Base-by-base conservation (phyloP, 768 basidiomycete genomes). In the Tulasnella sp. region DNA sequence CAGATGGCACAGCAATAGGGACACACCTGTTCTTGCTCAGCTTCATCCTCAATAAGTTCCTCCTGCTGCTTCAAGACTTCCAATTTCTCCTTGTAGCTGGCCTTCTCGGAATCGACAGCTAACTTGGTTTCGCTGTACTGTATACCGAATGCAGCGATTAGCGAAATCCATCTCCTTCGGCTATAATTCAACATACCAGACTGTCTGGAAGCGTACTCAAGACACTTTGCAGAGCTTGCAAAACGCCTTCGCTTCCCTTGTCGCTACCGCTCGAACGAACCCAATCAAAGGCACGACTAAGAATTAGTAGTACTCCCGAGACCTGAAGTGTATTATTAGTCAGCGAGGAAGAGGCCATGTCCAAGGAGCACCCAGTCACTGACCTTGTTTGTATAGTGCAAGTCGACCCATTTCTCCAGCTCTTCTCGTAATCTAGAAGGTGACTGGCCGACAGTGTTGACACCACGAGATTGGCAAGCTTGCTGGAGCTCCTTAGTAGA, bases 41-140 rank as follows among this genome's bases (percentile, higher is more conserved):
- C 79, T 67, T 99, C 95, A 64, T 99, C 95, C 63, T 99, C 92
- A 63, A 99, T 99, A 55, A 99, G 87, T 65, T 99, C 95, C 63
- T 99, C 88, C 66, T 99, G 95, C 60, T 99, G 88, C 60, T 95
- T 89, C 63, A 99, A 69, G 22, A 99, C 93, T 56, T 98, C 95
- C 49, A 99, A 76, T 67, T 93, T 95, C 72, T 98, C 88, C 71
- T 95, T 93, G 75, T 95, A 96, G 60, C 81, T 88, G 19, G 90
- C 89, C 45, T 82, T 82, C 34, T 93, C 92, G 20, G 83, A 86
- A 58, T 91, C 87, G 20, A 98, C 93, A 65, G 92, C 87, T 44
- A 98, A 75, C 64, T 98, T 95, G 7, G 95, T 89, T 71, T 98
- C 95, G 65, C 86, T 96, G 39, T 98, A 75, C 92, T 96, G 57